A percentile compares a stretch with the other conserved stretches of the same genome.
These are phyloP conservation scores for Luzula sylvatica DNA, from an alignment of 176 grass and related monocot species.

Conservation along the genomic window DNA sequence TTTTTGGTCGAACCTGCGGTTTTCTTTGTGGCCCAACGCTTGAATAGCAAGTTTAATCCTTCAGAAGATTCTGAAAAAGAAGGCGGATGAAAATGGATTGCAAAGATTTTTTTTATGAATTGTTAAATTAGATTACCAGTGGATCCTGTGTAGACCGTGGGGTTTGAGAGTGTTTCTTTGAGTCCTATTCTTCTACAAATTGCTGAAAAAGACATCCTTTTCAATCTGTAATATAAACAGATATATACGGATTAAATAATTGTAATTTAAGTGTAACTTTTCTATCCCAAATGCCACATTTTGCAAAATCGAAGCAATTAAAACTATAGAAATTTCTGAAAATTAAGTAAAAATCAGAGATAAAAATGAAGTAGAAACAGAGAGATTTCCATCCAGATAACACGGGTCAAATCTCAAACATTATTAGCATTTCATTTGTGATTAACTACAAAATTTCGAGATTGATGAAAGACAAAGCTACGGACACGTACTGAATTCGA, in stretches of 20 bases:
- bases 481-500: no score
- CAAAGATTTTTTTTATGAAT: background rate
- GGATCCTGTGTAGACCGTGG: conserved; percentile 30
- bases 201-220: conserved; percentile 39
- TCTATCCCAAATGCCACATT: no score
- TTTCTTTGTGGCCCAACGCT: conserved; percentile 88
- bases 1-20: conserved; percentile 70
- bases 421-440: no score
- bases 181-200: conserved; percentile 57
- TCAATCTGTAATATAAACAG: background rate
- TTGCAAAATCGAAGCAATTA: background rate
- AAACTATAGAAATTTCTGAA: background rate
- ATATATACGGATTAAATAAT: no score
- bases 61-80: conserved; percentile 48
- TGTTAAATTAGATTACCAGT: conserved; percentile 28
- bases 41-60: conserved; percentile 51
- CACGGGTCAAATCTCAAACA: no score
- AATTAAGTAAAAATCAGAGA: background rate
- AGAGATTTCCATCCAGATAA: conserved; percentile 12
- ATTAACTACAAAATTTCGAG: no score
- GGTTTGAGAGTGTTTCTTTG: conserved; percentile 62
- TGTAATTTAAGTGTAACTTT: no score
- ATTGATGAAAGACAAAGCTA: no score
- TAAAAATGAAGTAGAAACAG: background rate
- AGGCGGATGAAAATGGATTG: background rate